These are phyloP conservation scores for Secale cereale DNA, from an alignment of 176 grass and related monocot species.

Conservation along the genomic window DNA sequence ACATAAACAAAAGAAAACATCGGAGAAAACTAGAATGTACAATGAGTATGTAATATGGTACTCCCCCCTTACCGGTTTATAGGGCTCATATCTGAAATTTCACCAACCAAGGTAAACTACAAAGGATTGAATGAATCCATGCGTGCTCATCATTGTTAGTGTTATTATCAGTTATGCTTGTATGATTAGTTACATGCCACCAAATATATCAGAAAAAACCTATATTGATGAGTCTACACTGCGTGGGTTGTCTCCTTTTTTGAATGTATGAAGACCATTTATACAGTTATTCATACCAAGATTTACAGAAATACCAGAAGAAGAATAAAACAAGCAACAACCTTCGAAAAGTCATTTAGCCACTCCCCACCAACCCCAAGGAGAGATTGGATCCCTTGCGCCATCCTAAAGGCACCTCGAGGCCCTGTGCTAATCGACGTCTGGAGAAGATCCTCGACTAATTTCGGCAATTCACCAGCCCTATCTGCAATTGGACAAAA, in stretches of 20 bases:
- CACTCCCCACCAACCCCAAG: slow-evolving; percentile 84
- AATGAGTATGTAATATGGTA: neutral
- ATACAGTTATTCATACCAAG: neutral
- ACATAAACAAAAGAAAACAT: neutral
- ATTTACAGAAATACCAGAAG: neutral
- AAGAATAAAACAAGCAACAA: slow-evolving; percentile 29
- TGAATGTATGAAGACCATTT: neutral
- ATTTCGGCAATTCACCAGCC: slow-evolving; percentile 68
- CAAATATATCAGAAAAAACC: neutral
- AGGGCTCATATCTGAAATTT: too few species aligned
- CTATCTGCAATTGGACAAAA: slow-evolving; percentile 50
- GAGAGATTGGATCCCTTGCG: slow-evolving; percentile 84
- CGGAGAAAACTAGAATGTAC: neutral
- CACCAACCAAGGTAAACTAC: too few species aligned
- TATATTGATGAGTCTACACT: neutral
- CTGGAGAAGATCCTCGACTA: slow-evolving; percentile 89
- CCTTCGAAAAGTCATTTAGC: slow-evolving; percentile 87
- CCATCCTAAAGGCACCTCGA: slow-evolving; percentile 74
- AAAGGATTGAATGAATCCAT: neutral
- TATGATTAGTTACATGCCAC: neutral
- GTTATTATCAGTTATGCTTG: slow-evolving; percentile 7
- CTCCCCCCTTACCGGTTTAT: too few species aligned
- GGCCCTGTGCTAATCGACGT: slow-evolving; percentile 89
- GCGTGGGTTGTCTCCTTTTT: neutral
- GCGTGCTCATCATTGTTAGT: neutral